Evolutionary conservation across 2,329 filamentous ascomycete genomes (phyloP), one percentile per base, ranked within the genome.

Genomic region (Penicillium sp.): DNA sequence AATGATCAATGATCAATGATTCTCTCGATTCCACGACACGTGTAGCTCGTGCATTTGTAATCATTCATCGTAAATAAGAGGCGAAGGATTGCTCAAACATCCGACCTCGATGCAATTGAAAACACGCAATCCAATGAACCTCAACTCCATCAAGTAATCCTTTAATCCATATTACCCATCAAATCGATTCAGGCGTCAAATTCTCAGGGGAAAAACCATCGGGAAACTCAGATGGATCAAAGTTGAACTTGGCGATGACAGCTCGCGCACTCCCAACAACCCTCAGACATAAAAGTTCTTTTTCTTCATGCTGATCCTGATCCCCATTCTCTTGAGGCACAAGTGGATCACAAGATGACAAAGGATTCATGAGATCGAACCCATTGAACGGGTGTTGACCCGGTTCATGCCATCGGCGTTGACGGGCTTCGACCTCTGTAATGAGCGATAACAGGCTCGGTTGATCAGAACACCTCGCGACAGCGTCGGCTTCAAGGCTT

Each of bases 391-490:
- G 64, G 42, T 65, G 64, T 12, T 56, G 42, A 15, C 61, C 60
- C 28, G 62, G 60, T 39, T 56, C 56, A 66, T 78, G 75, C 71
- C 73, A 75, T 51, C 64, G 66, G 16, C 69, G 70, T 53, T 78
- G 75, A 13, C 75, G 72, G 29, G 68, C 57, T 44, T 76, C 74
- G 49, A 77, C 63, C 47, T 74, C 73, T 42, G 67, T 62, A 31
- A 75, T 67, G 15, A 77, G 65, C 8, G 67, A 65, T 6, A 74
- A 56, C 2, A 77, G 51, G 41, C 63, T 69, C 7, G 70, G 74
- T 41, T 62, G 64, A 45, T 63, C 62, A 9, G 67, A 65, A 58
- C 68, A 73, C 33, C 54, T 58, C 10, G 51, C 58, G 18, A 52
- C 48, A 8, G 65, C 59, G 6, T 54, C 61, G 6, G 61, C 56